Evolutionary conservation across 495 filamentous ascomycete genomes (phyloP).

Genomic region (Opeltia flavorubescens): DNA sequence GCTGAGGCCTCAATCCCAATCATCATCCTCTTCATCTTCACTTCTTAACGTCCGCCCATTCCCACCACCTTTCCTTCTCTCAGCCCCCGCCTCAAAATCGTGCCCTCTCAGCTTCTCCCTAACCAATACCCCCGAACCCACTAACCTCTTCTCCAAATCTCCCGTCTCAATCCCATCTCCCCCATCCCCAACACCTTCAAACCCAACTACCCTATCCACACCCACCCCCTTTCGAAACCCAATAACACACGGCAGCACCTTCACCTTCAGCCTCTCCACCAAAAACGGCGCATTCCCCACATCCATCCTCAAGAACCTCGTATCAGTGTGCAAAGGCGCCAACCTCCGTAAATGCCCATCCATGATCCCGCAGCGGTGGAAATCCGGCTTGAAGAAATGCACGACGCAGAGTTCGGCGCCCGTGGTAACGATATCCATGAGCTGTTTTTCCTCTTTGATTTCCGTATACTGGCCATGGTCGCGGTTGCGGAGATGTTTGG

Average conservation of each 20-base stretch:
- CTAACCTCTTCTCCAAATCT: slow-evolving; percentile 49
- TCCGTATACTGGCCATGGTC: slow-evolving; percentile 40
- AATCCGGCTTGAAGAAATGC: slow-evolving; percentile 67
- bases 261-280: slow-evolving; percentile 52
- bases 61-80: slow-evolving; percentile 21
- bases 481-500: slow-evolving; percentile 24
- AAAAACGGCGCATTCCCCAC: slow-evolving; percentile 64
- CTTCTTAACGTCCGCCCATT: slow-evolving; percentile 18
- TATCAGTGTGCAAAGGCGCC: slow-evolving; percentile 51
- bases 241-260: slow-evolving; percentile 63
- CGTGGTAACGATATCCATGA: slow-evolving; percentile 55
- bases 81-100: slow-evolving; percentile 16
- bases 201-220: slow-evolving; percentile 57
- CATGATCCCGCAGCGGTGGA: slow-evolving; percentile 58
- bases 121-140: slow-evolving; percentile 44
- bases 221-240: slow-evolving; percentile 54
- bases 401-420: slow-evolving; percentile 47
- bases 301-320: slow-evolving; percentile 52
- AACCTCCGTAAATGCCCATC: slow-evolving; percentile 45
- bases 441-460: slow-evolving; percentile 46
- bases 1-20: slow-evolving; percentile 36
- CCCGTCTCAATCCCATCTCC: slow-evolving; percentile 46
- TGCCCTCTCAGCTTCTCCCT: slow-evolving; percentile 36
- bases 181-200: slow-evolving; percentile 53
- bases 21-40: slow-evolving; percentile 26